Conservation (phyloP, 176 grass and related monocot genomes). For the Triticum monococcum region DNA sequence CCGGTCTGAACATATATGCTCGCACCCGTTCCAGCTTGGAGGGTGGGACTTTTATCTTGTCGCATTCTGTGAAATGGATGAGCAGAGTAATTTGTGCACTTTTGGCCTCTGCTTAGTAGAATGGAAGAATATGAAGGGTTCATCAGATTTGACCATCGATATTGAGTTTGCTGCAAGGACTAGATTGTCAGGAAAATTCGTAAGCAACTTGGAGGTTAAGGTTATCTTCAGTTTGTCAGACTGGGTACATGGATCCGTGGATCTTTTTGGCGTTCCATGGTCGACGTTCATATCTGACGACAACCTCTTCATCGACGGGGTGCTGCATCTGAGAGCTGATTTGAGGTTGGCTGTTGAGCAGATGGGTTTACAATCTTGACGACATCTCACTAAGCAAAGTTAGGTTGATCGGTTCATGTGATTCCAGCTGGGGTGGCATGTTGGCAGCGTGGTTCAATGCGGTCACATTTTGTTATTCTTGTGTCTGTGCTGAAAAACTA, state of each 20-base stretch:
- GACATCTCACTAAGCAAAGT: too few species aligned
- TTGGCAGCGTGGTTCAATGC: too few species aligned
- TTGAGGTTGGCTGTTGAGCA: conserved; percentile 5
- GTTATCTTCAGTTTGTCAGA: conserved; percentile 44
- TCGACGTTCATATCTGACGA: conserved; percentile 64
- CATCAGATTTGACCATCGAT: conserved; percentile 39
- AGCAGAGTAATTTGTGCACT: conserved; percentile 10
- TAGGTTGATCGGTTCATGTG: too few species aligned
- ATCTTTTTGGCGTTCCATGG: conserved; percentile 74
- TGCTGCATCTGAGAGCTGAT: conserved; percentile 79
- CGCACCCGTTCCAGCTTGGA: too few species aligned
- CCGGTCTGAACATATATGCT: too few species aligned
- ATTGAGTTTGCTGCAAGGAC: conserved; percentile 74
- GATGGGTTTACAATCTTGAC: background rate
- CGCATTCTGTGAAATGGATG: too few species aligned
- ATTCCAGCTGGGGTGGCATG: too few species aligned
- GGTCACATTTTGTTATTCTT: too few species aligned
- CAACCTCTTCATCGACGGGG: conserved; percentile 59
- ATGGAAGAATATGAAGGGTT: accelerated
- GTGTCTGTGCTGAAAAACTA: too few species aligned
- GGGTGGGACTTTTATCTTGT: background rate
- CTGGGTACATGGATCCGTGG: conserved; percentile 52
- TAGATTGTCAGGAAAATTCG: conserved; percentile 54
- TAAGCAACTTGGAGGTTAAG: conserved; percentile 67
- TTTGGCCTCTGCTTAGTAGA: conserved; percentile 36